A percentile compares a stretch with the other conserved stretches of the same genome.
These are phyloP conservation scores for Rhizoclosmatium globosum DNA, from an alignment of 192 early-diverging fungal genomes.

Conservation along the genomic window DNA sequence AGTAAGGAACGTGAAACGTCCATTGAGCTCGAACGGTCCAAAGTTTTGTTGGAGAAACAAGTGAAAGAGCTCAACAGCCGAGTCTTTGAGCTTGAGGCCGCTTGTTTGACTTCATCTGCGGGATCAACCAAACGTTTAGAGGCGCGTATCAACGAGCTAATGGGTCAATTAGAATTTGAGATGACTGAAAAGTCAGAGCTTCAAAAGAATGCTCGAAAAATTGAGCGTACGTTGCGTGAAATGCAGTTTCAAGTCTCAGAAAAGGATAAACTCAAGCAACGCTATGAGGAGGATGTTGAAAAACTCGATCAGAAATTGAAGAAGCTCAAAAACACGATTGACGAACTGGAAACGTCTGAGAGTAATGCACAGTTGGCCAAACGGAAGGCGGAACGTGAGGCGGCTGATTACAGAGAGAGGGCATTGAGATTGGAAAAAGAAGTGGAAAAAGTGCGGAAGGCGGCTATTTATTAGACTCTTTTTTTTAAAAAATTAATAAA, in stretches of 20 bases:
- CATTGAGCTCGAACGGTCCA: constrained; percentile 64
- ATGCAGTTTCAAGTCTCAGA: constrained; percentile 87
- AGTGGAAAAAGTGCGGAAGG: constrained; percentile 53
- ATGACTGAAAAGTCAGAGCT: constrained; percentile 72
- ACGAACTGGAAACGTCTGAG: constrained; percentile 71
- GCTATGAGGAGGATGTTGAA: constrained; percentile 72
- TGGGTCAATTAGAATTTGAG: constrained; percentile 64
- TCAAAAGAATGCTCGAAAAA: constrained; percentile 63
- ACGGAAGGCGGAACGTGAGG: constrained; percentile 75
- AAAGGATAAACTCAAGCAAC: constrained; percentile 74
- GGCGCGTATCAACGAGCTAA: constrained; percentile 69
- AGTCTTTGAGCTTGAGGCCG: constrained; percentile 79
- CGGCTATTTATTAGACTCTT: neutral
- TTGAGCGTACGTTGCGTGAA: constrained; percentile 82
- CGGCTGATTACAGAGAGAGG: constrained; percentile 64
- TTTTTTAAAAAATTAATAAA: neutral
- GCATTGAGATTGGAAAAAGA: constrained; percentile 64
- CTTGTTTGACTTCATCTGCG: constrained; percentile 59
- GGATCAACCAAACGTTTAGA: constrained; percentile 64
- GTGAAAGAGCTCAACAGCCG: constrained; percentile 81
- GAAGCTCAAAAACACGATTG: constrained; percentile 67
- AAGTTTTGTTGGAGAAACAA: constrained; percentile 81
- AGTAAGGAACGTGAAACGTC: constrained; percentile 69
- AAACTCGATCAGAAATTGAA: constrained; percentile 76
- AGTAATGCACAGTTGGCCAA: constrained; percentile 71